Evolutionary conservation across 2,329 filamentous ascomycete genomes (phyloP).

Genomic region (Escovopsis weberi): DNA sequence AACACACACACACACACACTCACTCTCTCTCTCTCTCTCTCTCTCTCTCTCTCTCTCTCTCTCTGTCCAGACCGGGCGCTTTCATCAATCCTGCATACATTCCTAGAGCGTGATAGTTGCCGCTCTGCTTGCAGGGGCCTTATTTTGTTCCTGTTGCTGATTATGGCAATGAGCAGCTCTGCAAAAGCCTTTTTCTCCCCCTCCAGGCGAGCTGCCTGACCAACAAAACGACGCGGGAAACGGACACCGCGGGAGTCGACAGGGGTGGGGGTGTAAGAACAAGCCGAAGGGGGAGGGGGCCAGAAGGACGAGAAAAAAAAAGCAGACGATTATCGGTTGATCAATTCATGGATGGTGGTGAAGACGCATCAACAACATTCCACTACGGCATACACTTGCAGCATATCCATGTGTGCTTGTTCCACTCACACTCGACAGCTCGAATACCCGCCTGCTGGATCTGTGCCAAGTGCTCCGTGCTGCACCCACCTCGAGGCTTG

Average conservation of each 20-base stretch:
- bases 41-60: background rate
- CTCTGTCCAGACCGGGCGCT: slow-evolving; percentile 1
- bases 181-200: background rate
- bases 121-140: background rate
- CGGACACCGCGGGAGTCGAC: background rate
- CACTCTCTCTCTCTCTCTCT: background rate
- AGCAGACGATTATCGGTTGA: background rate
- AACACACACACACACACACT: too few relatives aligned
- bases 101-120: background rate
- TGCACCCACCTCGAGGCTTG: background rate
- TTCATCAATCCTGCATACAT: slow-evolving; percentile 4
- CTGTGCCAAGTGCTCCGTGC: background rate
- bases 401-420: background rate
- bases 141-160: background rate
- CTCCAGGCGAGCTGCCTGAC: too few relatives aligned
- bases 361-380: background rate
- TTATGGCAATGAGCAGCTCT: background rate
- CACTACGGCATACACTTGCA: background rate
- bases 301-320: background rate
- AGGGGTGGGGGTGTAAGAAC: too few relatives aligned
- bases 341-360: too few relatives aligned
- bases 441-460: slow-evolving; percentile 1
- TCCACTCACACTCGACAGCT: background rate
- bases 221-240: too few relatives aligned
- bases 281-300: too few relatives aligned